phyloP scores from a whole-genome alignment of 345 rosid species.

The Carallia pectinifolia region DNA sequence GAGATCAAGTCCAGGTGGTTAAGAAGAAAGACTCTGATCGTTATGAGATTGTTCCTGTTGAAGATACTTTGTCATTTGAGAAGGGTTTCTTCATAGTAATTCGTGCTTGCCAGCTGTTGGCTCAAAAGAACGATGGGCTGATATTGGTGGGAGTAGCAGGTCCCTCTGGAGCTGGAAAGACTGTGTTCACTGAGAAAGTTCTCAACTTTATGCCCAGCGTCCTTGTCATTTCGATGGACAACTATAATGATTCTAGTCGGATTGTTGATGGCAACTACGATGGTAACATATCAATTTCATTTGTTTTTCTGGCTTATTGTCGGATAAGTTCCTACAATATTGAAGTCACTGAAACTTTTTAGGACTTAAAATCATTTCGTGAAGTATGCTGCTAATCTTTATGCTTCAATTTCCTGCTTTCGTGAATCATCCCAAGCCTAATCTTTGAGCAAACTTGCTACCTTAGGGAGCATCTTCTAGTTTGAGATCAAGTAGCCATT shows the following conservation, averaged over 20 bases:
- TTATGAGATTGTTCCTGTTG: conserved; percentile 80
- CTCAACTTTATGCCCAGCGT: conserved; percentile 92
- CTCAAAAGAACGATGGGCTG: conserved; percentile 89
- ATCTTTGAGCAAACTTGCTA: neutral
- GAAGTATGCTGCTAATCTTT: neutral
- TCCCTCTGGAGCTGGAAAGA: conserved; percentile 98
- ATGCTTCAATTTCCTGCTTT: neutral
- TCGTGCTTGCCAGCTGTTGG: conserved; percentile 86
- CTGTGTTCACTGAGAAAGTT: conserved; percentile 90
- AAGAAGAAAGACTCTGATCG: conserved; percentile 74
- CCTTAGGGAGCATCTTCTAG: neutral
- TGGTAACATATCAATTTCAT: conserved; percentile 51
- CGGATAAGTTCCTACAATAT: neutral
- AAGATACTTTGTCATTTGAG: conserved; percentile 75
- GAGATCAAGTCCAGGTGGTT: conserved; percentile 80
- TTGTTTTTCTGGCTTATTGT: neutral
- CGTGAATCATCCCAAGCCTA: neutral
- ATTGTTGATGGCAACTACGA: conserved; percentile 94
- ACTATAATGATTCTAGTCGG: conserved; percentile 84
- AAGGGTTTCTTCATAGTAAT: conserved; percentile 89
- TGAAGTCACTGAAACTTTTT: neutral
- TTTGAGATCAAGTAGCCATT: neutral
- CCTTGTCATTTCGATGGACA: conserved; percentile 89
- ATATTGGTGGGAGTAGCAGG: conserved; percentile 95
- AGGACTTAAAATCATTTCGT: neutral